Percentiles rank a stretch among this genome's conserved stretches.
Conservation (phyloP, 345 rosid genomes). For the rapeseed (Brassica napus) region DNA sequence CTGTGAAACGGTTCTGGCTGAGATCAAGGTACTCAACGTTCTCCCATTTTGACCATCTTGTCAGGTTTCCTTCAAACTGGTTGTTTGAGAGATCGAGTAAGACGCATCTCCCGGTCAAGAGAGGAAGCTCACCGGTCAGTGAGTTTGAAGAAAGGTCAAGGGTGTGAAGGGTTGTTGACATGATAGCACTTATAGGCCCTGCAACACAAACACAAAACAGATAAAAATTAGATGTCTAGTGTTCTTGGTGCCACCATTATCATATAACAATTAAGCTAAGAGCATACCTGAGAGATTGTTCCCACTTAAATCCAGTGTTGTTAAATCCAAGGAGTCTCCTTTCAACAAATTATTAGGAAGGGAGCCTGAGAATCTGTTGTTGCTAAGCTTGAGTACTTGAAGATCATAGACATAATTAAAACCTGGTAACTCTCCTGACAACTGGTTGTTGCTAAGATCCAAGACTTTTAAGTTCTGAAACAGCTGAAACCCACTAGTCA, state of each 20-base stretch:
- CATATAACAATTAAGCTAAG: constrained; percentile 10
- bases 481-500: constrained; percentile 64
- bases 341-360: constrained; percentile 82
- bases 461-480: constrained; percentile 74
- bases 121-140: constrained; percentile 80
- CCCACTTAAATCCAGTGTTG: constrained; percentile 82
- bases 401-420: constrained; percentile 88
- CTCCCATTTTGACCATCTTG: constrained; percentile 78
- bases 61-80: constrained; percentile 74
- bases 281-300: constrained; percentile 88
- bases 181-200: constrained; percentile 76
- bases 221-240: neutral
- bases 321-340: constrained; percentile 84
- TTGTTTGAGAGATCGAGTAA: constrained; percentile 89
- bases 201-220: constrained; percentile 40
- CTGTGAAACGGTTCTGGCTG: constrained; percentile 74
- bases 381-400: constrained; percentile 85
- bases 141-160: constrained; percentile 83
- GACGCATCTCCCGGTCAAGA: constrained; percentile 68
- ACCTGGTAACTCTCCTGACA: constrained; percentile 92
- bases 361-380: constrained; percentile 79
- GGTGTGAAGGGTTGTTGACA: constrained; percentile 69
- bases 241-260: neutral
- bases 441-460: constrained; percentile 90
- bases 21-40: constrained; percentile 84